Percentiles rank a stretch among this genome's conserved stretches.
Evolutionary conservation across 1,284 basidiomycete species (phyloP).

Genomic region (Omphalotus olearius): DNA sequence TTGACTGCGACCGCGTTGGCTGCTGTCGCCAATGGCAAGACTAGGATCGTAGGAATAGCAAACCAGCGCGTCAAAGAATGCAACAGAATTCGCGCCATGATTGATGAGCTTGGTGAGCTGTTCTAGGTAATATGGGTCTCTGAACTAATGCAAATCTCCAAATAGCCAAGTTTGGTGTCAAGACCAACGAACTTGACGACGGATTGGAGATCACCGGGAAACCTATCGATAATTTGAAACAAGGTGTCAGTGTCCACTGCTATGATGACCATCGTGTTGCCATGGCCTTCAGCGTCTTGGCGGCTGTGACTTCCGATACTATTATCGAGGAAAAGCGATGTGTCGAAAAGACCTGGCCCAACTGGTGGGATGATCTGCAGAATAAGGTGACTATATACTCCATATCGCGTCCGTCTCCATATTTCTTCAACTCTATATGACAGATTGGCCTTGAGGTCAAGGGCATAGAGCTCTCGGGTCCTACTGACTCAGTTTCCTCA

Average conservation of each 20-base stretch:
- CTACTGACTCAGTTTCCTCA: constrained; percentile 30
- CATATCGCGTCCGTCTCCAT: background rate
- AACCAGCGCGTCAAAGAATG: constrained; percentile 99
- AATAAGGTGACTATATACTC: constrained; percentile 63
- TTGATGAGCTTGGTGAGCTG: constrained; percentile 82
- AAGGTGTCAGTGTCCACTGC: constrained; percentile 81
- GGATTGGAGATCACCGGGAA: constrained; percentile 89
- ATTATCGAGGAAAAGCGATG: constrained; percentile 95
- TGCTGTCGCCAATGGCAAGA: constrained; percentile 74
- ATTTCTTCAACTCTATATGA: constrained; percentile 9
- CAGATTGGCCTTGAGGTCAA: constrained; percentile 89
- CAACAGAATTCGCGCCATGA: constrained; percentile 95
- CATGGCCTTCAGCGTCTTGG: constrained; percentile 95
- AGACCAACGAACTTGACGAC: constrained; percentile 90
- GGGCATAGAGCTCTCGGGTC: constrained; percentile 71
- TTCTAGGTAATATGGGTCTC: background rate
- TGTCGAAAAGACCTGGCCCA: constrained; percentile 99
- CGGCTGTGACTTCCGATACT: constrained; percentile 70
- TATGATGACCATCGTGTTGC: constrained; percentile 99
- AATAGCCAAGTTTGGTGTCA: constrained; percentile 90
- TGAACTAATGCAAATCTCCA: constrained; percentile 5
- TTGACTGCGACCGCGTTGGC: constrained; percentile 91
- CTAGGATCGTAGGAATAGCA: constrained; percentile 92
- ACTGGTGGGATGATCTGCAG: constrained; percentile 98
- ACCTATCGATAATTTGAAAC: constrained; percentile 57